Base-by-base conservation (phyloP, 164 flowering plant species). In the Macadamia tetraphylla region DNA sequence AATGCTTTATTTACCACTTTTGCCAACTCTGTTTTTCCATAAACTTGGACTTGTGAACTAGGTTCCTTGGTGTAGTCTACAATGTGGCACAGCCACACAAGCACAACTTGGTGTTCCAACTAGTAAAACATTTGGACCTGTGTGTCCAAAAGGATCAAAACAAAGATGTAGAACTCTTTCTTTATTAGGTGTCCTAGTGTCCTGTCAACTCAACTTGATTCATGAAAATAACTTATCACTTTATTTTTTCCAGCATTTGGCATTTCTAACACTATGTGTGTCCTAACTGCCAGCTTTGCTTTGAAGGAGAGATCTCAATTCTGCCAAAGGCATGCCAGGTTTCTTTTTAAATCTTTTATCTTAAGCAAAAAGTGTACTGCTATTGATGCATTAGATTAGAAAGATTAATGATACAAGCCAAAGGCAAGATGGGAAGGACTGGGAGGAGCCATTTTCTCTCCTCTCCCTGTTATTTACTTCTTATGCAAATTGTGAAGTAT, bases 321-420 rank as follows among this genome's bases (percentile, higher is more conserved):
- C 59, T 83, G 77, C 72, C 74, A 81, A 74, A 81, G 96, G 69
- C 81, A 61, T 70, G 77, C 82, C 71, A 89, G 95, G 97, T 90
- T 73, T 73, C 17, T 70, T 51, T 72, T 65, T 44, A 46, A 42
- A 40, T 40, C 1, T n/a, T 57, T 67, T 57, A 9, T 53, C 42
- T 35, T 40, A 35, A 29, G n/a, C 30, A 5, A 43, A 0, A 15
- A 43, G n/a, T 2, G 2, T 46, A 0, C 1, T 15, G 29, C 0
- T n/a, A 3, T 43, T 43, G 9, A 10, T n/a, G n/a, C 23, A 6
- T 32, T 11, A 13, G 15, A 51, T 52, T 52, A 52, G 10, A 13
- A 6, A 61, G 9, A 35, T 35, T 12, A 63, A n/a, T n/a, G n/a
- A 44, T 44, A 53, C 51, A 2, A 52, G 57, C 17, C 15, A 14